These are phyloP conservation scores for Malus sieversii DNA, from an alignment of 306 rosid species.

Conservation along the genomic window DNA sequence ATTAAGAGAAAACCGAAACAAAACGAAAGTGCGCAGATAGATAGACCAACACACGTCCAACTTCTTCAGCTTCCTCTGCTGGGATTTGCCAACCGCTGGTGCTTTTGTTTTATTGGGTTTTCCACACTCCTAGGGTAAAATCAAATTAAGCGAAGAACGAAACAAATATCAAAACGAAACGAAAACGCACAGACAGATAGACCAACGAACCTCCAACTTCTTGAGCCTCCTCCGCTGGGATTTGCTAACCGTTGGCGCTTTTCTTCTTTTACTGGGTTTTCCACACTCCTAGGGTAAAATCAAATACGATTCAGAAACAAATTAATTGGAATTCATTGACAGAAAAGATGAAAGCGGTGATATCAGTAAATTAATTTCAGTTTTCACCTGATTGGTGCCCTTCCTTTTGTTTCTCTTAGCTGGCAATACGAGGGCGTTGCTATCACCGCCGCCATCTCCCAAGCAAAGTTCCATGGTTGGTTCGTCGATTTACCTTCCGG, in stretches of 20 bases:
- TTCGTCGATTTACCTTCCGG: too few relatives aligned
- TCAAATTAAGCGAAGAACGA: not conserved
- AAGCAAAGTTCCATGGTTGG: too few relatives aligned
- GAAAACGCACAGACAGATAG: not conserved
- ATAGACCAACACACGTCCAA: conserved; percentile 45
- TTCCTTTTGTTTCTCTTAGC: conserved; percentile 16
- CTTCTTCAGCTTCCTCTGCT: conserved; percentile 59
- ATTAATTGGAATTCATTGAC: not conserved
- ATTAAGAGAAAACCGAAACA: conserved; percentile 6
- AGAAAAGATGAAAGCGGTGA: not conserved
- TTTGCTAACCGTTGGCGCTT: conserved; percentile 50
- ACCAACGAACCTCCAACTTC: conserved; percentile 57
- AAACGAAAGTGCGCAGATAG: not conserved
- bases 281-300: conserved; percentile 25
- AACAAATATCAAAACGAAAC: not conserved
- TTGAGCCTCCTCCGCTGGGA: conserved; percentile 63
- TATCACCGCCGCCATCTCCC: conserved; percentile 8
- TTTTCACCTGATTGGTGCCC: conserved; percentile 9
- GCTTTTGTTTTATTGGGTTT: conserved; percentile 26
- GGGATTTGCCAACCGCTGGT: conserved; percentile 62
- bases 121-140: not conserved
- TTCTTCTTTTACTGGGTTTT: conserved; percentile 19
- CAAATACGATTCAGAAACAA: not conserved
- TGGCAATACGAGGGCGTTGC: conserved; percentile 19
- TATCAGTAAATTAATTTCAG: not conserved